These are phyloP conservation scores for Podospora pseudocomata DNA, from an alignment of 495 filamentous ascomycete species.

Conservation along the genomic window DNA sequence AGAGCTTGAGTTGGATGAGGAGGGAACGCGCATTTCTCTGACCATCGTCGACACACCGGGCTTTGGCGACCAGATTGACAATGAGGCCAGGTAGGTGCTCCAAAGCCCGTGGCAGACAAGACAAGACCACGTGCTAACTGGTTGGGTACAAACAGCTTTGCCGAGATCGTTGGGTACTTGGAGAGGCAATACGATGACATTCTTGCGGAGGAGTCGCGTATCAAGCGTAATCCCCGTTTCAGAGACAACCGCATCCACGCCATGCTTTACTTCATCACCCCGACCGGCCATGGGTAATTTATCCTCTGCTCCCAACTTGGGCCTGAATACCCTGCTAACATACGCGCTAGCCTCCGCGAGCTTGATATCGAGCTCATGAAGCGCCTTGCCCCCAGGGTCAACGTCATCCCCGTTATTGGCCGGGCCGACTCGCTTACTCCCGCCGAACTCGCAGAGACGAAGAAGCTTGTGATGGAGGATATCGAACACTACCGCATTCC, in stretches of 20 bases:
- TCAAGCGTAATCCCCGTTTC: constrained; percentile 99
- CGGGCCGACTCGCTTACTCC: constrained; percentile 97
- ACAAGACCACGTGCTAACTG: constrained; percentile 66
- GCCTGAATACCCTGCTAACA: constrained; percentile 23
- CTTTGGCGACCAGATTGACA: constrained; percentile 98
- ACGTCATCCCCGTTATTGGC: constrained; percentile 98
- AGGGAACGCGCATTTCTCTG: constrained; percentile 94
- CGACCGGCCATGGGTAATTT: constrained; percentile 86
- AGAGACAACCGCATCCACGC: constrained; percentile 98
- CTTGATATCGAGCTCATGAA: constrained; percentile 99
- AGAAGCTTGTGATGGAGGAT: constrained; percentile 99
- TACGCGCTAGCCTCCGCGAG: constrained; percentile 72
- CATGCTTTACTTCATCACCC: constrained; percentile 98
- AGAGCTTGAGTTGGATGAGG: constrained; percentile 97
- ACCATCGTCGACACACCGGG: constrained; percentile 98
- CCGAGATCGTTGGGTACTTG: constrained; percentile 94
- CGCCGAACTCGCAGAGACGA: constrained; percentile 93
- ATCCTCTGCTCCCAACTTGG: constrained; percentile 2
- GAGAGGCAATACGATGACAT: constrained; percentile 99
- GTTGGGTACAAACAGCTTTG: constrained; percentile 61
- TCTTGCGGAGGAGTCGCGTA: constrained; percentile 96
- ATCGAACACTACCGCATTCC: constrained; percentile 99
- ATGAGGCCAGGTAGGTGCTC: constrained; percentile 81
- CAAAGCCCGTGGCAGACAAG: constrained; percentile 59
- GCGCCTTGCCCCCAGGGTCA: constrained; percentile 95